Base-by-base conservation (phyloP, 1,139 yeast species). In the Yamadazyma sp. region DNA sequence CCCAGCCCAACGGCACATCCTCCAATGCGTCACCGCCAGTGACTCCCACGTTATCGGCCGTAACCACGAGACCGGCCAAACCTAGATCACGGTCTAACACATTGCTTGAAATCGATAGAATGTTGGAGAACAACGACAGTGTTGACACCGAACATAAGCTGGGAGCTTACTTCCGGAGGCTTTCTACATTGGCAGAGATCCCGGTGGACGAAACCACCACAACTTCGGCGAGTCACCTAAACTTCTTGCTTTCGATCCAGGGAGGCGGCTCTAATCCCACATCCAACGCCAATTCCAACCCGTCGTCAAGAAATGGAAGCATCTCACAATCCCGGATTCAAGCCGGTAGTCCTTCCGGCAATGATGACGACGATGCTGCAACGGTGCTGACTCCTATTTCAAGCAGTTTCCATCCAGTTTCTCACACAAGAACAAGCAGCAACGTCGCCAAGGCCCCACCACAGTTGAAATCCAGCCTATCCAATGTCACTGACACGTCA, bases 91-190 rank as follows among this genome's bases (percentile, higher is more conserved):
- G 75, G 37, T 68, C 75, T 5, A 68, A 69, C 41, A 69, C 75
- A 0, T 49, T 68, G 37, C 61, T 58, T 38, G 75, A 70, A 44
- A 63, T 69, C 15, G 73, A 71, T 46, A 55, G 53, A 38, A 63
- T 70, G 31, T 50, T 70, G 33, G 75, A 69, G 37, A 68, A 66
- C 44, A 64, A 59, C 43, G 76, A 69, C 27, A 59, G 51, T 37
- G 73, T 64, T 9, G 73, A 65, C 47, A 60, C 70, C 7, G 77
- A 73, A 44, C 73, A 66, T 44, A 75, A 74, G 55, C 75, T 79
- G 38, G 81, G 81, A 12, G 89, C 87, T 27, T 84, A 83, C 54
- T 83, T 84, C 55, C 71, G 85, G 49, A 69, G 94, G 43, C 61
- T 85, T 35, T 83, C 92, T 1, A 81, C 86, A 0, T 60, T 85